Evolutionary conservation across 805 yeast species (phyloP).

Genomic region (Yamadazyma kitorensis): DNA sequence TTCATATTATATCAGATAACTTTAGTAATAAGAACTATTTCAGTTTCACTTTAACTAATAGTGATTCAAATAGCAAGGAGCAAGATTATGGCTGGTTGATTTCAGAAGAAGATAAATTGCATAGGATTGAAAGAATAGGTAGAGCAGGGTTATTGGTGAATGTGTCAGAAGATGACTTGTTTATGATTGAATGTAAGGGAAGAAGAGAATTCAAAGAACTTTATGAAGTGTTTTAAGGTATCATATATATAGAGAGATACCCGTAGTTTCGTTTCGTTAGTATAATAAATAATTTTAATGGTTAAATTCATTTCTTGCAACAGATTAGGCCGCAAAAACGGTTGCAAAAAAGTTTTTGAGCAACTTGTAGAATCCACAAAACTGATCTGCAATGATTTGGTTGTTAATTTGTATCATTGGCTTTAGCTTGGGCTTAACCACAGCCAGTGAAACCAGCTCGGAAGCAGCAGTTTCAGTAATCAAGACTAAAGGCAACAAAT

Average conservation of each 20-base stretch:
- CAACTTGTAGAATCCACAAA: too few relatives aligned
- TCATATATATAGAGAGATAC: too few relatives aligned
- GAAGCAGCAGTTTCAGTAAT: slow-evolving; percentile 1
- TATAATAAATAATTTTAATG: too few relatives aligned
- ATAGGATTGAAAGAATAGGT: slow-evolving; percentile 36
- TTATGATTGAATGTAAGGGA: slow-evolving; percentile 45
- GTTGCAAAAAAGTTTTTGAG: too few relatives aligned
- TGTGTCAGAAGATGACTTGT: slow-evolving; percentile 26
- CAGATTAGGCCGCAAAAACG: too few relatives aligned
- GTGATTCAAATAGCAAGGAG: slow-evolving; percentile 11
- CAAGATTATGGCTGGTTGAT: slow-evolving; percentile 29
- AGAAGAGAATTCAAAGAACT: slow-evolving; percentile 33
- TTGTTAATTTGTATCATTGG: too few relatives aligned
- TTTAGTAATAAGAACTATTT: slow-evolving; percentile 23
- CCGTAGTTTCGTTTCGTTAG: not conserved
- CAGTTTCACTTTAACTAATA: slow-evolving; percentile 25
- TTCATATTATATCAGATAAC: slow-evolving; percentile 28
- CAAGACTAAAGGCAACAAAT: slow-evolving; percentile 41
- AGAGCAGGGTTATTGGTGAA: slow-evolving; percentile 42
- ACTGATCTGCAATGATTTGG: too few relatives aligned
- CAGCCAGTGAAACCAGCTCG: too few relatives aligned
- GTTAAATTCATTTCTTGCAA: too few relatives aligned
- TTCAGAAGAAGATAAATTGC: slow-evolving; percentile 24
- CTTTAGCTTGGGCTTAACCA: too few relatives aligned
- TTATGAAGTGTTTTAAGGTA: slow-evolving; percentile 13